These are phyloP conservation scores for Diospyros lotus DNA, from an alignment of 148 eudicot species.

Conservation along the genomic window DNA sequence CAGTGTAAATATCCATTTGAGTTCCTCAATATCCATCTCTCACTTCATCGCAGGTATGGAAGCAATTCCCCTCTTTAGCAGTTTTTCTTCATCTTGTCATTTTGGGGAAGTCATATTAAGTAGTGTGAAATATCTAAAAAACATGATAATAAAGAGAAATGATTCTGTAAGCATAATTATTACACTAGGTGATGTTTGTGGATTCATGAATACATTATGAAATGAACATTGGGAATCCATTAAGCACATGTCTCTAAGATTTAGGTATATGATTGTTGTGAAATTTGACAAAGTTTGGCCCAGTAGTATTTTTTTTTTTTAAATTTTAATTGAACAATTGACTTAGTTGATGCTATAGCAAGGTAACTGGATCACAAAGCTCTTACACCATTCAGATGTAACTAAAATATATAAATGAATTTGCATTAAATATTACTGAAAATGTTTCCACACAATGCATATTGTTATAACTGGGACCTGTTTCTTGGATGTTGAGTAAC, in stretches of 20 bases:
- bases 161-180: background rate
- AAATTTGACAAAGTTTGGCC: background rate
- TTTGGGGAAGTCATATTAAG: background rate
- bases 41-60: conserved; percentile 81
- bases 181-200: background rate
- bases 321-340: too few relatives aligned
- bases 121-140: too few relatives aligned
- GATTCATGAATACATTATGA: background rate
- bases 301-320: too few relatives aligned
- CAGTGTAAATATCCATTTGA: conserved; percentile 91
- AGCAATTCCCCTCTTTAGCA: background rate
- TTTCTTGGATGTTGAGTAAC: background rate
- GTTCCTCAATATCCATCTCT: conserved; percentile 62
- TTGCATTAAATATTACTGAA: too few relatives aligned
- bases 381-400: background rate
- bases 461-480: background rate
- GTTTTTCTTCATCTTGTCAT: background rate
- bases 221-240: background rate
- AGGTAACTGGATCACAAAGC: background rate
- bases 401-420: background rate
- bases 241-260: background rate
- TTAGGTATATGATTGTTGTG: background rate
- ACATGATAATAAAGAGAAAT: background rate
- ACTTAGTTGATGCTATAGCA: background rate
- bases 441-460: background rate